phyloP scores from a whole-genome alignment of 2,329 filamentous ascomycete genomes.

The Exophiala oligosperma region DNA sequence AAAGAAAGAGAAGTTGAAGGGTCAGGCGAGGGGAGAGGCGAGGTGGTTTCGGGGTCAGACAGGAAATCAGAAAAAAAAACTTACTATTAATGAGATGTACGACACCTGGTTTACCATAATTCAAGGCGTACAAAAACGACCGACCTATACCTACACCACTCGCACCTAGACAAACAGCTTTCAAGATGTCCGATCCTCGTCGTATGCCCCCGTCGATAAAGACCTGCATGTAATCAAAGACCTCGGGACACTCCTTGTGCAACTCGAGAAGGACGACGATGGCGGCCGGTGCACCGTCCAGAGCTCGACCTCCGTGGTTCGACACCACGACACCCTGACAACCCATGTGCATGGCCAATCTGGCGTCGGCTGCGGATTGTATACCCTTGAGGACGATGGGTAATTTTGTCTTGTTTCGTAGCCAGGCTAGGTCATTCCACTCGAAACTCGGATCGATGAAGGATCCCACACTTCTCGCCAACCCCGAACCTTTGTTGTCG shows the following conservation, averaged over 20 bases:
- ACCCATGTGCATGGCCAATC: constrained; percentile 50
- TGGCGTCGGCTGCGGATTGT: constrained; percentile 57
- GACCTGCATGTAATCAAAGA: constrained; percentile 45
- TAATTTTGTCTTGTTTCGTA: constrained; percentile 47
- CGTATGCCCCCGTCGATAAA: constrained; percentile 57
- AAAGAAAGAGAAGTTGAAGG: constrained; percentile 38
- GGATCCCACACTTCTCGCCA: constrained; percentile 39
- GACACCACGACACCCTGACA: constrained; percentile 57
- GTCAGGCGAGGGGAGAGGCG: constrained; percentile 19
- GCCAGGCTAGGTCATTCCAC: constrained; percentile 58
- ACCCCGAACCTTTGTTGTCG: constrained; percentile 55
- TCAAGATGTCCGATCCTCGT: constrained; percentile 56
- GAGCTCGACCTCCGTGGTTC: constrained; percentile 60
- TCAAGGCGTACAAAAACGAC: constrained; percentile 54
- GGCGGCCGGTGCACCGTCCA: constrained; percentile 48
- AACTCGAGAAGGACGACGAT: constrained; percentile 64
- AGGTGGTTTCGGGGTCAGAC: no score
- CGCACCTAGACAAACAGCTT: constrained; percentile 54
- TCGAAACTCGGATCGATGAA: constrained; percentile 55
- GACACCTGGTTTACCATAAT: constrained; percentile 56
- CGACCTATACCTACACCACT: constrained; percentile 56
- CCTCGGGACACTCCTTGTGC: constrained; percentile 49
- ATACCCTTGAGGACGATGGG: constrained; percentile 59
- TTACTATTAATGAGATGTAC: constrained; percentile 48
- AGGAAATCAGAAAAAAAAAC: constrained; percentile 22